phyloP scores from a whole-genome alignment of 2,329 filamentous ascomycete species.

The Paecilomyces niveus region DNA sequence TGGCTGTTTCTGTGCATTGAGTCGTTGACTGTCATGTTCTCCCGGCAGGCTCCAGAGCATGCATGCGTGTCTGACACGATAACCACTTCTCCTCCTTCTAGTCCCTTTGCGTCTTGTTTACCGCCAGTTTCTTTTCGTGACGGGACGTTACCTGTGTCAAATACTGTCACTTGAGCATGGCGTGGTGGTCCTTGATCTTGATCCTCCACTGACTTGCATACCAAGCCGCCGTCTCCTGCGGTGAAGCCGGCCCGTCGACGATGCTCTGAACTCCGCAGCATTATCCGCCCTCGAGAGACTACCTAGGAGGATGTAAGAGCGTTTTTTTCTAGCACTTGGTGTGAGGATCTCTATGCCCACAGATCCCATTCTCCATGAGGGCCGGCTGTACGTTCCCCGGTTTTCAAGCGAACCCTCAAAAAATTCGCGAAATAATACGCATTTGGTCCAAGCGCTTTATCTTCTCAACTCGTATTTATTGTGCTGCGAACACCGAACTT shows the following conservation, averaged over 20 bases:
- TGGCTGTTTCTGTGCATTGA: background rate
- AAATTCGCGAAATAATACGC: background rate
- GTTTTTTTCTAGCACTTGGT: background rate
- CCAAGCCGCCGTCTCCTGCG: constrained; percentile 12
- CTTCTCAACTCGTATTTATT: background rate
- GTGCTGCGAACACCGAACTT: background rate
- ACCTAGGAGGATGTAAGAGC: background rate
- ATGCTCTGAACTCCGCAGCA: constrained; percentile 15
- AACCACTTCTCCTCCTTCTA: background rate
- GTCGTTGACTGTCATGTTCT: background rate
- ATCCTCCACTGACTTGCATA: constrained; percentile 15
- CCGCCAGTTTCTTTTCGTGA: background rate
- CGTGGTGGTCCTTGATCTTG: constrained; percentile 6
- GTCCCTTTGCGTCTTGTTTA: background rate
- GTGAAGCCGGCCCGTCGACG: constrained; percentile 17
- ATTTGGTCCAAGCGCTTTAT: background rate
- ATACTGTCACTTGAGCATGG: constrained; percentile 2
- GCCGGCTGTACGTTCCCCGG: background rate
- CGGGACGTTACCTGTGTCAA: background rate
- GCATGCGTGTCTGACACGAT: background rate
- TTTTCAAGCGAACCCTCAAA: background rate
- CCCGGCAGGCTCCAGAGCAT: background rate
- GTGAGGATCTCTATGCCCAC: background rate
- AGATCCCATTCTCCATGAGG: background rate
- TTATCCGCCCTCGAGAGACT: constrained; percentile 5